Evolutionary conservation across 345 rosid species (phyloP), one percentile per base, ranked within the genome.

Genomic region (Melaleuca alternifolia): DNA sequence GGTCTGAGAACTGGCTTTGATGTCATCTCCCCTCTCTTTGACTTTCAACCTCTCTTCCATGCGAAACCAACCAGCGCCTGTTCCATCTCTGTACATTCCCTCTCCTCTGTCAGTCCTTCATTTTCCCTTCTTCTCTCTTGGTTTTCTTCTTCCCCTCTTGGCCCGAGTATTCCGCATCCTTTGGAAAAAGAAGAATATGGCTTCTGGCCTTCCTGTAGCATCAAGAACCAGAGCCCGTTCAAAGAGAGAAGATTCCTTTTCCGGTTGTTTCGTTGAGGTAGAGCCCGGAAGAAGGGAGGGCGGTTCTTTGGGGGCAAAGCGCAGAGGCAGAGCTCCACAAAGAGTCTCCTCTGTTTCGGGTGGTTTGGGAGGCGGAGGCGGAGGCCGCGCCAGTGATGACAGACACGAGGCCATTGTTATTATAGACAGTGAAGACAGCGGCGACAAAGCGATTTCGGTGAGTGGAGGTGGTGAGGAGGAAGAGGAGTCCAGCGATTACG

Each of bases 381-480:
- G 65, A 59, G 65, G 16, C 15, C 11, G 26, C 30, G 7, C 26
- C 1, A 14, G 62, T 57, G 30, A 57, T 26, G 30, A 57, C 0
- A 15, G 15, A 0, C 14, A 11, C 0, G 3, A 57, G 62, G 62
- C 24, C 3, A 26, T 57, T 14, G 30, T 57, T 28, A 57, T 57
- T 57, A 11, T 2, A 4, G 0, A 11, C 5, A 2, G 30, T 57
- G 15, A 57, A 57, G 0, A 0, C 24, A 7, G 30, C 15, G 0
- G 62, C 5, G 65, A 57, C 7, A 0, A 56, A 4, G 11, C 13
- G 1, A 56, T 56, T 56, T 56, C 24, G 61, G 28, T 11, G 62
- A 62, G 23, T 65, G 79, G 79, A 33, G 18, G 79, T 33, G 48
- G 46, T 33, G 79, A 65, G 46, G 79, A 65, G 46, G 79, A 65